Base-by-base conservation (phyloP, 768 basidiomycete genomes). In the Mycena chlorophos region DNA sequence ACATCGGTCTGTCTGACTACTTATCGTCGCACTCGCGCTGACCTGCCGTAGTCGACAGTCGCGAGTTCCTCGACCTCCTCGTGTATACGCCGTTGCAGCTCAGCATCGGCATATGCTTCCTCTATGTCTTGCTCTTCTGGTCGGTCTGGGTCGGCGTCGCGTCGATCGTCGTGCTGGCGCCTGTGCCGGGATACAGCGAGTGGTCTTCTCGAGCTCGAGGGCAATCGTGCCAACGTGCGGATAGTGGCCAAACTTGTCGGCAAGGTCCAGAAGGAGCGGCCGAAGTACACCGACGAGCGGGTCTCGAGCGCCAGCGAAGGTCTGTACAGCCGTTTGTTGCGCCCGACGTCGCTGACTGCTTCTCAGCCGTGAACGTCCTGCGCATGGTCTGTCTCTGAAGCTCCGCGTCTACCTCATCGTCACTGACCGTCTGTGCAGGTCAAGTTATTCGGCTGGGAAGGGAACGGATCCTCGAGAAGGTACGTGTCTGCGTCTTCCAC, bases 301-400 rank as follows among this genome's bases (percentile, higher is more conserved):
- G 80, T 88, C 3, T 81, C 86, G 63, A 71, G 72, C 4, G 78
- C 87, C 39, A 82, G 84, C 4, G 86, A 88, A 71, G 75, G 83
- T 81, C 62, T 60, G 74, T 64, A 20, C n/a, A n/a, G n/a, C n/a
- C 59, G 68, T 65, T 61, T 42, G 67, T 61, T 10, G 8, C 8
- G 13, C 45, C 6, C 23, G 6, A 5, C 23, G 23, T 46, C 13
- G 12, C 27, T 25, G 3, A 77, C 77, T 57, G 71, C 71, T 1
- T 50, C 58, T 77, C 48, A 73, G 73, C 63, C 6, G 63, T 75
- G 54, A 67, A 65, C 47, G 67, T 70, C 26, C 61, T 79, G 5
- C 73, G 78, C 20, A 78, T 81, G 73, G 67, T 42, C 13, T 42
- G 8, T n/a, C n/a, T n/a, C n/a, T n/a, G n/a, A n/a, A n/a, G n/a